Conservation (phyloP, 345 rosid species). For the Eucalyptus pumila region DNA sequence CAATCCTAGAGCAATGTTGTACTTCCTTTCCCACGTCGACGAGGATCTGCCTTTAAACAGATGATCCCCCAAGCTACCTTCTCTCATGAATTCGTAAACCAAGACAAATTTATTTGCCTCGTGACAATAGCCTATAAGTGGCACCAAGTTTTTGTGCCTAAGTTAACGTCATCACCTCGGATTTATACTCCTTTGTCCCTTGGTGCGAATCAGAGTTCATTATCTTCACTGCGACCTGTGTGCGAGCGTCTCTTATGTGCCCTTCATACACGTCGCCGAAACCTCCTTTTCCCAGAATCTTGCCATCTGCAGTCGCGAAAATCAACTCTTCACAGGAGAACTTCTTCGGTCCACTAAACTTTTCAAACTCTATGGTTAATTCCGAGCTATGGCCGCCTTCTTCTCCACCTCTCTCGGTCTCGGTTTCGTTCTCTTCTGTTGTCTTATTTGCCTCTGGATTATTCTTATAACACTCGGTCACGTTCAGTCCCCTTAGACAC, state of each 20-base stretch:
- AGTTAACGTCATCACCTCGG: background rate
- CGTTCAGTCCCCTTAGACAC: background rate
- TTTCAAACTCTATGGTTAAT: background rate
- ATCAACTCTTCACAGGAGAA: background rate
- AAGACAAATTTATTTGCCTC: background rate
- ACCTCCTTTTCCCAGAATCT: background rate
- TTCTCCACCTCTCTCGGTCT: background rate
- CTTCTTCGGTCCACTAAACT: background rate
- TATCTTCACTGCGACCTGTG: background rate
- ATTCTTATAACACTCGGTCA: too few relatives aligned
- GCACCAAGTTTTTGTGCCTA: background rate
- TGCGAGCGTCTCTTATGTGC: background rate
- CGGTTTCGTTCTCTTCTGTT: background rate
- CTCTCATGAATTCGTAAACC: background rate
- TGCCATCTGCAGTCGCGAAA: background rate
- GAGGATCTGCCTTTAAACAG: background rate
- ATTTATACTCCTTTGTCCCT: background rate
- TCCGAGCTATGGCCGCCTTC: background rate
- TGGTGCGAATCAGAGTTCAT: too few relatives aligned
- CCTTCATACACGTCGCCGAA: background rate
- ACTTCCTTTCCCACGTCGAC: background rate
- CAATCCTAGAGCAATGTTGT: background rate
- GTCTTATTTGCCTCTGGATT: background rate
- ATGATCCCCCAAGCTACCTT: background rate
- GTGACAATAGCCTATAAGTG: background rate